Evolutionary conservation across 495 filamentous ascomycete genomes (phyloP), one percentile per base, ranked within the genome.

Genomic region (Cladorrhinum samala): DNA sequence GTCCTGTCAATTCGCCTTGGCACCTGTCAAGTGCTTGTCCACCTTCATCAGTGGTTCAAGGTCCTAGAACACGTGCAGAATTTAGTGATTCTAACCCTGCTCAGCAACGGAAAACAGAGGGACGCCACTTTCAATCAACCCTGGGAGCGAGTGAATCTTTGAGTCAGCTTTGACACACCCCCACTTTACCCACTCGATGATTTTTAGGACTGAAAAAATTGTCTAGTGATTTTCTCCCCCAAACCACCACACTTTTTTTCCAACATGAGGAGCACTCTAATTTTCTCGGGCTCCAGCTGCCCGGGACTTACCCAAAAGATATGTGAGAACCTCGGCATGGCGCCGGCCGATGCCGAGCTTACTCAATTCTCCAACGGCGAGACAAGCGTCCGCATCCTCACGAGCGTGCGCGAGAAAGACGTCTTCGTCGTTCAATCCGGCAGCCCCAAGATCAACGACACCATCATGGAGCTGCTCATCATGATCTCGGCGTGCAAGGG

Each of bases 401-500:
- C 87, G 39, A 96, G 92, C 48, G 88, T 98, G 46, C 86, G 93
- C 49, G 92, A 98, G 63, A 93, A 98, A 68, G 91, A 98, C 81
- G 91, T 98, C 52, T 98, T 97, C 72, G 91, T 98, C 64, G 87
- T 98, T 16, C 93, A 98, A 78, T 96, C 92, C 59, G 93, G 93
- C 49, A 96, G 94, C 70, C 77, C 81, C 62, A 91, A 88, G 80
- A 94, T 96, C 78, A 98, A 98, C 72, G 94, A 98, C 72, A 92
- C 88, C 57, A 87, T 98, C 63, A 95, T 98, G 88, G 93, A 98
- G 77, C 78, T 98, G 53, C 82, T 97, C 62, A 96, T 98, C 70
- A 91, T 98, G 86, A 96, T 97, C 62, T 92, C 89, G 53, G 93
- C 93, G 47, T 97, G 93, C 78, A 98, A 95, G 68, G 90, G 93